Base-by-base conservation (phyloP, 2,329 filamentous ascomycete species). In the Diaporthe vaccinii region DNA sequence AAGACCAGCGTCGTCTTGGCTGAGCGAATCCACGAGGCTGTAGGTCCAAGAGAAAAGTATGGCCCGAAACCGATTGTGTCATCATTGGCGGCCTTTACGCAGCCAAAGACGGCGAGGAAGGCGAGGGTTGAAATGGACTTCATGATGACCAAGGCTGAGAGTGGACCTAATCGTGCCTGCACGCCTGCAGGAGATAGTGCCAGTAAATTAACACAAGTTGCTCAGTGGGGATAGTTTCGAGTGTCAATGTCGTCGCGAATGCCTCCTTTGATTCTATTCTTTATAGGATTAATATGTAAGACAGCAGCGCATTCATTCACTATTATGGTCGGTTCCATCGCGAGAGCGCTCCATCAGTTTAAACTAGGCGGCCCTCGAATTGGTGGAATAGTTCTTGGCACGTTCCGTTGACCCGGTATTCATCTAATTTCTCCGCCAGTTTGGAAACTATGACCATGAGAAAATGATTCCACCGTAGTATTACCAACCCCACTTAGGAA, bases 1-100 rank as follows among this genome's bases (percentile, higher is more conserved):
- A 73, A 53, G 8, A 73, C 72, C 41, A 73, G 59, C 10, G 72
- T 73, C 7, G 72, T 67, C 17, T 65, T 73, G 34, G 72, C 58
- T 14, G 58, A 51, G 14, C 72, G 72, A 46, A 73, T 73, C 41
- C 61, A 73, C 7, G 72, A 67, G 15, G 72, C 72, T 12, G 62
- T 62, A 31, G 72, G 72, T 3, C 72, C 72, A 4, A 68, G 22
- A 17, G 58, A 67, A 25, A 73, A 73, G 49, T 36, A 53, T 8
- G 72, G 72, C 25, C 72, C 72, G 15, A 73, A 72, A 6, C 53
- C 55, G 20, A 61, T 34, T 25, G 53, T 61, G 57, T 36, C 22
- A 22, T 58, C 70, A 22, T 67, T 10, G 20, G 44, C 62, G 2
- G 62, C 62, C 62, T 22, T 15, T 1, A 51, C 62, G 22, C 62